Percentiles rank a stretch among this genome's conserved stretches.
phyloP scores from a whole-genome alignment of 164 flowering plant species.

The Magnolia sinica region DNA sequence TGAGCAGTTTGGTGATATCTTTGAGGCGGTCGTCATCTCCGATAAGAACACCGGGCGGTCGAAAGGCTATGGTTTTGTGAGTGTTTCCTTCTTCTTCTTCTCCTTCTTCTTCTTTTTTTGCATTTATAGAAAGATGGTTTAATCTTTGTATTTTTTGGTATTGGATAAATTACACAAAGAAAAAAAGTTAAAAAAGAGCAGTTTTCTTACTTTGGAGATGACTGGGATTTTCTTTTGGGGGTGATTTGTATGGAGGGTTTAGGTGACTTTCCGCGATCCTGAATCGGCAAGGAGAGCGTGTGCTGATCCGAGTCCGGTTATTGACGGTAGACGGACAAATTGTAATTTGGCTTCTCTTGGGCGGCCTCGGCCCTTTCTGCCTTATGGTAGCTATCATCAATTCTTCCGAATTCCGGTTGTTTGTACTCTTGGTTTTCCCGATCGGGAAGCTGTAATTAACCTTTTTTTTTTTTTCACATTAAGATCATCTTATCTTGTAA shows the following conservation, averaged over 20 bases:
- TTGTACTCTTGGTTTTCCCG: background rate
- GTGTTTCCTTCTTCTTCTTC: conserved; percentile 27
- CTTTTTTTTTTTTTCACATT: no score
- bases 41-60: conserved; percentile 92
- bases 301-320: conserved; percentile 72
- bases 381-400: conserved; percentile 14
- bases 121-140: conserved; percentile 9
- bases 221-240: conserved; percentile 31
- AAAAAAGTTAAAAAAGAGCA: background rate
- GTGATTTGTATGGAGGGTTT: conserved; percentile 56
- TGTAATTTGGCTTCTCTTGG: conserved; percentile 95
- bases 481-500: background rate
- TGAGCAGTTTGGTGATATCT: conserved; percentile 90
- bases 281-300: conserved; percentile 85
- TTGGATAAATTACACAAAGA: conserved; percentile 47
- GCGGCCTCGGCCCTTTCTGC: conserved; percentile 60
- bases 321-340: conserved; percentile 84
- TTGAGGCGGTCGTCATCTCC: conserved; percentile 91
- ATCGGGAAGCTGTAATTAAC: background rate
- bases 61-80: conserved; percentile 98
- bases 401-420: background rate
- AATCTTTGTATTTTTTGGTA: background rate
- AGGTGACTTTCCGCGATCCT: conserved; percentile 92
- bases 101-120: background rate
- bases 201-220: conserved; percentile 16